These are phyloP conservation scores for Onygena corvina DNA, from an alignment of 2,329 filamentous ascomycete genomes.

Conservation along the genomic window DNA sequence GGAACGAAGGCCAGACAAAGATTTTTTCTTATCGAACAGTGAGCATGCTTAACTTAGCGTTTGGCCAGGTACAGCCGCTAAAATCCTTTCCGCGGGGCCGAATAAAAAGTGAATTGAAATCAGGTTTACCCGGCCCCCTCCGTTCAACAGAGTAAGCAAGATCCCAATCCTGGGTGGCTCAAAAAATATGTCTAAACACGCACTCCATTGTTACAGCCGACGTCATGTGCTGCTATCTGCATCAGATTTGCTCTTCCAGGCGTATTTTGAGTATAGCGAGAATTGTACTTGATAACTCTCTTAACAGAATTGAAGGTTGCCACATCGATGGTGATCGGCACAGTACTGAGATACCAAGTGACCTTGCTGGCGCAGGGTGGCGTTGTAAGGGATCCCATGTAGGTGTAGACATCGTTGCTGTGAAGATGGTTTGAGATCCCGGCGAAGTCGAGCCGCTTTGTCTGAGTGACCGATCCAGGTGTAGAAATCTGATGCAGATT, in stretches of 20 bases:
- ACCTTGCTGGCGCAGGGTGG: slow-evolving; percentile 50
- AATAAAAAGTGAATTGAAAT: too few relatives aligned
- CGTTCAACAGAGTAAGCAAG: too few relatives aligned
- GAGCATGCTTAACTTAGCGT: too few relatives aligned
- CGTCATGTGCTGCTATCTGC: not conserved
- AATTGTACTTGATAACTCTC: slow-evolving; percentile 28
- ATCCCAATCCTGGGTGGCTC: not conserved
- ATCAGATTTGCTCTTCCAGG: not conserved
- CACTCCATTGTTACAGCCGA: not conserved
- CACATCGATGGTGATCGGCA: slow-evolving; percentile 38
- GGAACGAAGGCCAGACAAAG: too few relatives aligned
- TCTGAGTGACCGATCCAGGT: not conserved
- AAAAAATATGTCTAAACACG: not conserved
- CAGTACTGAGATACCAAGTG: slow-evolving; percentile 40
- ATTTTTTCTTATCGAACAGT: too few relatives aligned
- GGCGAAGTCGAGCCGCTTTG: not conserved
- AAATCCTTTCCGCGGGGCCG: too few relatives aligned
- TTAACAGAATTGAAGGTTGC: slow-evolving; percentile 41
- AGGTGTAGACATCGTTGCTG: slow-evolving; percentile 20
- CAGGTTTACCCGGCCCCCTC: too few relatives aligned
- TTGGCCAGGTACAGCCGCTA: too few relatives aligned
- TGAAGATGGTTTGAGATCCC: not conserved
- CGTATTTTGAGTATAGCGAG: slow-evolving; percentile 13
- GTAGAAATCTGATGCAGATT: not conserved
- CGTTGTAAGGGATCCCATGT: slow-evolving; percentile 50